Base-by-base conservation (phyloP, 2,329 filamentous ascomycete genomes). In the Botryosphaeria dothidea region DNA sequence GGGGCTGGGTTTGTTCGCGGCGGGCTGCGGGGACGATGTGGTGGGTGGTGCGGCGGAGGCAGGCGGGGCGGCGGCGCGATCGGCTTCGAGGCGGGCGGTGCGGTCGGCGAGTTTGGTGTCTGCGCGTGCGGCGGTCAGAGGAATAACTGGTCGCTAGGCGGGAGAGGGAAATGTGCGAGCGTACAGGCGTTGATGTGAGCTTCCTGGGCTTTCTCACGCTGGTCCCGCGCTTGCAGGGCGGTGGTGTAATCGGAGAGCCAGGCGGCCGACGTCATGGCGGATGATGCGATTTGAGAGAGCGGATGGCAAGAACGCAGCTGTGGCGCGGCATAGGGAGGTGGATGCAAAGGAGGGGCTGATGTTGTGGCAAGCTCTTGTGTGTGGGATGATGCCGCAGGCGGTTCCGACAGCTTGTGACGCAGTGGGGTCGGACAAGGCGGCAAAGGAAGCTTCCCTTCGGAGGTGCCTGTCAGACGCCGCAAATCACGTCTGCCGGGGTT, bases 161-260 rank as follows among this genome's bases (percentile, higher is more conserved):
- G 13, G 15, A 45, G 43, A 1, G 41, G 21, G 23, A 13, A n/a
- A 15, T 3, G 34, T 15, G 29, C 4, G 31, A 4, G 68, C 86
- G 70, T 76, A 96, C 93, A 97, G 67, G 91, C 89, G 75, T 92
- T 85, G 72, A 96, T 90, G 67, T 96, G 85, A 61, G 88, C 85
- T 72, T 82, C 80, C 70, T 88, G 86, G 65, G 82, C 83, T 72
- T 87, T 84, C 73, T 92, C 90, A 68, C 87, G 85, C 72, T 88
- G 85, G 71, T 92, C 91, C 68, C 88, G 84, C 71, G 90, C 88
- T 70, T 88, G 85, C 69, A 98, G 83, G 69, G 90, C 90, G 67
- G 86, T 83, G 67, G 92, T 83, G 77, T 96, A 97, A 72, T 96
- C 91, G 69, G 91, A 88, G 73, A 89, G 86, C 91, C 93, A 96